Evolutionary conservation across 352 stramenopile species (phyloP), one percentile per base, ranked within the genome.

Genomic region (Globisporangium echinulatum): DNA sequence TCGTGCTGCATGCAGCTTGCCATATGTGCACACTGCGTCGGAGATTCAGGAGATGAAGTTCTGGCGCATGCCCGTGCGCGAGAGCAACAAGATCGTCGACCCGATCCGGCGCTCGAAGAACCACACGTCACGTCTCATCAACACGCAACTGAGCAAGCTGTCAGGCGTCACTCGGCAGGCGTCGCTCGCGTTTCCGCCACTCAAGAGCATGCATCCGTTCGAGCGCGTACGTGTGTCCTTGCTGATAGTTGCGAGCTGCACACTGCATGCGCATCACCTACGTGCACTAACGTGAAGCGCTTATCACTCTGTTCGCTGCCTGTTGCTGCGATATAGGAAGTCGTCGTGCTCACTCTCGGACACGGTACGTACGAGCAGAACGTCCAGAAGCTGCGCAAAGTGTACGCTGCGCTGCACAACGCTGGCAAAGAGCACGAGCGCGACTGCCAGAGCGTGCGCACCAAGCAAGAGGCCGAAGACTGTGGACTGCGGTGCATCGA

Each of bases 31-130:
- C 71, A 94, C 84, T 54, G 81, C 81, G 5, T 75, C 70, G 5
- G 84, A 94, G 75, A 90, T 94, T 58, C 77, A 89, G 67, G 79
- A 92, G 64, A 95, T 95, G 85, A 84, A 85, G 61, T 93, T 95
- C 66, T 95, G 85, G 85, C 75, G 79, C 33, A 66, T 79, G 37
- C 63, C 64, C 37, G 67, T 88, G 63, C 76, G 72, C 56, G 85
- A 95, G 66, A 92, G 82, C 70, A 68, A 80, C 72, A 84, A 83
- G 65, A 92, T 95, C 43, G 69, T 64, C 7, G 84, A 93, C 61
- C 84, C 85, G 6, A 71, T 95, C 63, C 88, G 88, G 50, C 79
- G 84, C 63, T 79, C 82, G 51, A 88, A 88, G 62, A 93, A 95
- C 67, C 72, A 87, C 61, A 90, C 84, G 46, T 80, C 83, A 33